Evolutionary conservation across 129 eudicot genomes (phyloP).

Genomic region (Dittrichia graveolens): DNA sequence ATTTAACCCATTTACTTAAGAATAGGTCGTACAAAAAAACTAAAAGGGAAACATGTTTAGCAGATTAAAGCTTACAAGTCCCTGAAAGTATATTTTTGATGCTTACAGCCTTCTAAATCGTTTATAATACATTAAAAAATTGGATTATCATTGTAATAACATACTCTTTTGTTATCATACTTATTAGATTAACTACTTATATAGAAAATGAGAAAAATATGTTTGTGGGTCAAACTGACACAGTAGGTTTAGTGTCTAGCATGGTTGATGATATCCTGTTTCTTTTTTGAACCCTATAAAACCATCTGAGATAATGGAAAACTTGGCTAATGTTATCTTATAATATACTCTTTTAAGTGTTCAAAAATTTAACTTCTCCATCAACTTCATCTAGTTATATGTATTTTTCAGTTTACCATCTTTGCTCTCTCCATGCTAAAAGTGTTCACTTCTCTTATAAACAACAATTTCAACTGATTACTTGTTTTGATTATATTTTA

Average conservation of each 20-base stretch:
- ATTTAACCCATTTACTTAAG: background rate
- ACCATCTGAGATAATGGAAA: background rate
- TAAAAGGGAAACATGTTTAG: too few relatives aligned
- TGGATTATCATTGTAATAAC: background rate
- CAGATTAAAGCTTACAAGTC: background rate
- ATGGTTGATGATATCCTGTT: too few relatives aligned
- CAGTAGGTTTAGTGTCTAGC: background rate
- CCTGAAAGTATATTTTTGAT: background rate
- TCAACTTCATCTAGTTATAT: too few relatives aligned
- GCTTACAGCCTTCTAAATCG: background rate
- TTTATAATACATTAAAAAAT: background rate
- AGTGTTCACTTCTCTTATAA: background rate
- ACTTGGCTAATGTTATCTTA: background rate
- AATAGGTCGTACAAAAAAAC: background rate
- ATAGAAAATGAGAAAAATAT: background rate
- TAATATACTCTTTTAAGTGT: too few relatives aligned
- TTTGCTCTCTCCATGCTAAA: conserved; percentile 1
- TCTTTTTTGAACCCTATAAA: background rate
- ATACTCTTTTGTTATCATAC: background rate
- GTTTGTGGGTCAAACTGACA: background rate
- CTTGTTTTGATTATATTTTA: background rate
- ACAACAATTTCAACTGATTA: background rate
- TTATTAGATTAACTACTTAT: background rate
- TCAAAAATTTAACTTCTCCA: too few relatives aligned
- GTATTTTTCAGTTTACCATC: background rate